A percentile compares a stretch with the other conserved stretches of the same genome.
These are phyloP conservation scores for Talaromyces sp. DNA, from an alignment of 2,329 filamentous ascomycete genomes.

Conservation along the genomic window DNA sequence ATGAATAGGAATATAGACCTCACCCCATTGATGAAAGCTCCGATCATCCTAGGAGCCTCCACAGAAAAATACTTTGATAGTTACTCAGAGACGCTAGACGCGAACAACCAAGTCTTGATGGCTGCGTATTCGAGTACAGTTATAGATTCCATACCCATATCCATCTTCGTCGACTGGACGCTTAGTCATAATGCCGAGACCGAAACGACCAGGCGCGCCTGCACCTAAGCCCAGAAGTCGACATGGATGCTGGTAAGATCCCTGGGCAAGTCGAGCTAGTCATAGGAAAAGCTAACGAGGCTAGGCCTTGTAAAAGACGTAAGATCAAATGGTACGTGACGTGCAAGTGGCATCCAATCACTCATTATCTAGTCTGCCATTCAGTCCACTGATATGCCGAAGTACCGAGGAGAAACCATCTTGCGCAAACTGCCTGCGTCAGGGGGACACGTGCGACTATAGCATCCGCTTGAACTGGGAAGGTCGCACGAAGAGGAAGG, in stretches of 20 bases:
- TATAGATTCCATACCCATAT: not conserved
- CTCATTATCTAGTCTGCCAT: not conserved
- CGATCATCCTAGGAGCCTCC: conserved; percentile 18
- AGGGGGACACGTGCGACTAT: conserved; percentile 73
- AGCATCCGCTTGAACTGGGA: conserved; percentile 79
- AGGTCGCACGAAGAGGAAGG: conserved; percentile 61
- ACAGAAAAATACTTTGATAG: conserved; percentile 17
- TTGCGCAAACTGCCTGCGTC: conserved; percentile 69
- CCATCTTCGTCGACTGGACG: conserved; percentile 2
- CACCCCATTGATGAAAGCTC: conserved; percentile 17
- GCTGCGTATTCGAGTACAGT: conserved; percentile 9
- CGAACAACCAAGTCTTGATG: conserved; percentile 18
- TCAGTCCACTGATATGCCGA: conserved; percentile 3
- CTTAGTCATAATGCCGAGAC: conserved; percentile 55
- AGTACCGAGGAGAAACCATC: conserved; percentile 70
- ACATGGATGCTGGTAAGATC: conserved; percentile 63
- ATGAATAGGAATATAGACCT: conserved; percentile 18
- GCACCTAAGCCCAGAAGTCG: conserved; percentile 65
- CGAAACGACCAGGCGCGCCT: conserved; percentile 59
- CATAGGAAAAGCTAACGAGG: not conserved
- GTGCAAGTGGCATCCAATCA: not conserved
- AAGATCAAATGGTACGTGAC: conserved; percentile 67
- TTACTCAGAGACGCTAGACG: conserved; percentile 1
- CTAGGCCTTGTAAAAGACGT: conserved; percentile 72
- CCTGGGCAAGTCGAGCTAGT: not conserved